Evolutionary conservation across 2,329 filamentous ascomycete species (phyloP), one percentile per base, ranked within the genome.

Genomic region (Emericellopsis atlantica): DNA sequence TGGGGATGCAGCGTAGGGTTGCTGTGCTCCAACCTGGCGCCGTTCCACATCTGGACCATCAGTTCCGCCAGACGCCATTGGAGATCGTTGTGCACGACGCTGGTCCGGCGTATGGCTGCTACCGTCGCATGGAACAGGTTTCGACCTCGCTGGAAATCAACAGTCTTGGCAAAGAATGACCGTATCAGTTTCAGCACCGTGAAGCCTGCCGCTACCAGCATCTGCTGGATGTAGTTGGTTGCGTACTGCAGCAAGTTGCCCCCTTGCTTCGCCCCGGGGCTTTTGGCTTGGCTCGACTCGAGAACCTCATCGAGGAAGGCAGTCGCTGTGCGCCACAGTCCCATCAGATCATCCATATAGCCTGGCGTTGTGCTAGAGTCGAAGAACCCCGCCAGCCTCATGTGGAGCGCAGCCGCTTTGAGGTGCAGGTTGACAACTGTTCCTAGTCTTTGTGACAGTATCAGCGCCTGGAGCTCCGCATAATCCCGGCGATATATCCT

Each of bases 1-100:
- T 70, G 65, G 44, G 68, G 63, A 36, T 67, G 64, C 44, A 68
- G 67, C 32, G 63, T 51, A 21, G 67, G 66, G 50, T 62, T 60
- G 48, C 62, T 62, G 48, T 58, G 61, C 31, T 75, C 71, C 9
- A 74, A 59, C 10, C 72, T 66, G n/a, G 73, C 72, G 2, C 75
- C 81, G 50, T 87, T 85, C 83, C 84, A 92, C 58, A 92, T 81
- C 61, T 90, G 85, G 6, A 85, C 84, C 69, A 90, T 82, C n/a
- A 92, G 72, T 62, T 90, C 85, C 3, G 84, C 83, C 44, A 90
- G 68, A 26, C 85, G 75, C 69, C 83, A 85, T 41, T 85, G 79
- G 10, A 92, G 69, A 53, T 92, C 85, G 51, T 90, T 90, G 45
- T 80, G 74, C 35, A 80, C 74, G 15, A 89, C 80, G 48, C 82